phyloP scores from a whole-genome alignment of 805 yeast genomes.

The Zygosaccharomyces pseudorouxii region DNA sequence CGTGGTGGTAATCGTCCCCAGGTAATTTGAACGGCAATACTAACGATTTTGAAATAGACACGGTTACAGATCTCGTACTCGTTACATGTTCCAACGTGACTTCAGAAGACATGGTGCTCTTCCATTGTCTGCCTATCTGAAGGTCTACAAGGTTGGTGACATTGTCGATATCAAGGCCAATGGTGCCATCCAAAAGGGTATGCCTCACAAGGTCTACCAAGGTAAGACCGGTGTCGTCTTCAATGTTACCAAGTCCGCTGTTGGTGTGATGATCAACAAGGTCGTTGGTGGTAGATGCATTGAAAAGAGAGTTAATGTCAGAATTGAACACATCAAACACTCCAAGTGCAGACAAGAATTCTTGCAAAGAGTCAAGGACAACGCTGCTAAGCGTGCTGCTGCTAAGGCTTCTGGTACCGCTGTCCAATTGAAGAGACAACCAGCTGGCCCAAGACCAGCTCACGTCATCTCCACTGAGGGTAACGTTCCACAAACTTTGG shows the following conservation, averaged over 20 bases:
- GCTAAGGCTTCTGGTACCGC: slow-evolving; percentile 93
- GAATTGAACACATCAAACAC: slow-evolving; percentile 99
- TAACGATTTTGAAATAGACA: slow-evolving; percentile 46
- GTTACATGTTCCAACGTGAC: slow-evolving; percentile 99
- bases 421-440: slow-evolving; percentile 95
- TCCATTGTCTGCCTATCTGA: slow-evolving; percentile 94
- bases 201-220: slow-evolving; percentile 99
- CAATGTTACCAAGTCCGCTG: slow-evolving; percentile 98
- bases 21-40: slow-evolving; percentile 1
- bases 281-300: slow-evolving; percentile 98
- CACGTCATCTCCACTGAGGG: slow-evolving; percentile 77
- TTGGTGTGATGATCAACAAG: slow-evolving; percentile 98
- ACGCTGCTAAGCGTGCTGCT: slow-evolving; percentile 88
- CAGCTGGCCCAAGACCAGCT: slow-evolving; percentile 95
- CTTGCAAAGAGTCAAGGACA: slow-evolving; percentile 95
- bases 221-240: slow-evolving; percentile 99
- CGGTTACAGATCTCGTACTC: slow-evolving; percentile 99
- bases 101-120: slow-evolving; percentile 93
- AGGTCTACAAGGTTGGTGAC: slow-evolving; percentile 98
- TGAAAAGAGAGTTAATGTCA: slow-evolving; percentile 97
- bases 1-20: background rate
- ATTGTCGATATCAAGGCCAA: slow-evolving; percentile 99
- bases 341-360: slow-evolving; percentile 99
- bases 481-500: slow-evolving; percentile 91
- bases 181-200: slow-evolving; percentile 99